Conservation (phyloP, 2,329 filamentous ascomycete genomes). For the Aspergillus spinulosporus region DNA sequence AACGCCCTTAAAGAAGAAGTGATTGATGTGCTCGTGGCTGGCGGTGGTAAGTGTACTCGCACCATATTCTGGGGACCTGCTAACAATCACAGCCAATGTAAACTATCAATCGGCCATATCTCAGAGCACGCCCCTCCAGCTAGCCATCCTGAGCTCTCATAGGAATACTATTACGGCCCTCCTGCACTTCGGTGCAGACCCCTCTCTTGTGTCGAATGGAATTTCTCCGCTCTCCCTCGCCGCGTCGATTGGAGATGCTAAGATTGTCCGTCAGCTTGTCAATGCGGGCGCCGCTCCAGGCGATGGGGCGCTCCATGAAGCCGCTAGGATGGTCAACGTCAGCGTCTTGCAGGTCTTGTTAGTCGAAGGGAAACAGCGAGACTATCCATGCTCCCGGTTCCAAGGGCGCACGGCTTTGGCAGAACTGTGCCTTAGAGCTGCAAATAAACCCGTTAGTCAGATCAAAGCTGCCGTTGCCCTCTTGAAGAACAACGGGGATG, state of each 20-base stretch:
- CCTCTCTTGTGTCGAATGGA: slow-evolving; percentile 3
- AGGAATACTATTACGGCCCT: slow-evolving; percentile 1
- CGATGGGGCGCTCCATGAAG: slow-evolving; percentile 13
- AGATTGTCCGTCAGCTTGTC: slow-evolving; percentile 5
- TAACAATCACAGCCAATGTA: slow-evolving; percentile 6
- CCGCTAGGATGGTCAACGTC: slow-evolving; percentile 11
- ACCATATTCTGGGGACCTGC: not conserved
- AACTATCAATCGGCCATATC: slow-evolving; percentile 7
- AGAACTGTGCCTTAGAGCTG: slow-evolving; percentile 4
- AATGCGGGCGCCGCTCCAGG: slow-evolving; percentile 5
- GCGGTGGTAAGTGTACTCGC: slow-evolving; percentile 2
- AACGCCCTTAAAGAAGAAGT: slow-evolving; percentile 1
- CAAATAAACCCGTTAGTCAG: slow-evolving; percentile 7
- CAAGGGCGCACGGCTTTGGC: slow-evolving; percentile 12
- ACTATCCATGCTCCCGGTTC: slow-evolving; percentile 13
- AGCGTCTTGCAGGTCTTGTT: slow-evolving; percentile 8
- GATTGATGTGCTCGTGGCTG: not conserved
- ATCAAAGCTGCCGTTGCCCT: slow-evolving; percentile 9
- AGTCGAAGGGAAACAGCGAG: slow-evolving; percentile 6
- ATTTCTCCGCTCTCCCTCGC: slow-evolving; percentile 7
- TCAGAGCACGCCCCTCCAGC: slow-evolving; percentile 13
- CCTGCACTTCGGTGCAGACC: slow-evolving; percentile 6
- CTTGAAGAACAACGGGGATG: slow-evolving; percentile 4
- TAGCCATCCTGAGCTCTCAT: slow-evolving; percentile 11
- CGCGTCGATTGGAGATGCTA: not conserved